phyloP scores from a whole-genome alignment of 2,329 filamentous ascomycete species.

The Dactylonectria estremocensis region DNA sequence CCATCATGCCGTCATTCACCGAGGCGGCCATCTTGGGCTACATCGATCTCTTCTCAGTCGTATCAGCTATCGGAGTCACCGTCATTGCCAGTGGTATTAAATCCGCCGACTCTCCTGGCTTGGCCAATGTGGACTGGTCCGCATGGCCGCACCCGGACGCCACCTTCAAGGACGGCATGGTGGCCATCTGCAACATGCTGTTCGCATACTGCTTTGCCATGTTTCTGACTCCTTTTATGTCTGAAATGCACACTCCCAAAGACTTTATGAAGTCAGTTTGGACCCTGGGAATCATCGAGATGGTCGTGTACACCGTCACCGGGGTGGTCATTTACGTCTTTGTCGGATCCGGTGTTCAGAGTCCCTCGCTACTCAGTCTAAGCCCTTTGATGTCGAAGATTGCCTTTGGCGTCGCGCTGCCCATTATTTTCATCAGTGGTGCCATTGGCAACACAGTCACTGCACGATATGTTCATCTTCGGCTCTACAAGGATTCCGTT shows the following conservation, averaged over 20 bases:
- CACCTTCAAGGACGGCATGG: slow-evolving; percentile 65
- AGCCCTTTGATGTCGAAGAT: slow-evolving; percentile 69
- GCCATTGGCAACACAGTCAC: slow-evolving; percentile 68
- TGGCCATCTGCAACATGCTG: slow-evolving; percentile 73
- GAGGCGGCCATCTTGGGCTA: slow-evolving; percentile 39
- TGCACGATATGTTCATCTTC: slow-evolving; percentile 53
- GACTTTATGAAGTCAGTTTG: slow-evolving; percentile 64
- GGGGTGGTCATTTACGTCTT: slow-evolving; percentile 77
- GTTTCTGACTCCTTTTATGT: slow-evolving; percentile 60
- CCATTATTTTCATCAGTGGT: slow-evolving; percentile 78
- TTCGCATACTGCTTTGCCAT: slow-evolving; percentile 71
- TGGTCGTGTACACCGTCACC: slow-evolving; percentile 72
- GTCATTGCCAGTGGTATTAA: slow-evolving; percentile 72
- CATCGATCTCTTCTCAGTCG: slow-evolving; percentile 31
- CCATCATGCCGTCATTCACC: slow-evolving; percentile 56
- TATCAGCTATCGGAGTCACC: slow-evolving; percentile 71
- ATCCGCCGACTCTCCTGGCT: slow-evolving; percentile 7
- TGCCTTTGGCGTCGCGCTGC: slow-evolving; percentile 75
- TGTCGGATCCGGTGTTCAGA: slow-evolving; percentile 70
- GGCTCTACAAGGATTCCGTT: slow-evolving; percentile 24
- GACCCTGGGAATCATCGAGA: slow-evolving; percentile 70
- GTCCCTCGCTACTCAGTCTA: slow-evolving; percentile 76
- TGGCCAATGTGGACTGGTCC: slow-evolving; percentile 45
- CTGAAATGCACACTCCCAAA: slow-evolving; percentile 59
- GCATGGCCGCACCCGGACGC: slow-evolving; percentile 55